Conservation (phyloP, 148 eudicot species). For the Diospyros lotus region DNA sequence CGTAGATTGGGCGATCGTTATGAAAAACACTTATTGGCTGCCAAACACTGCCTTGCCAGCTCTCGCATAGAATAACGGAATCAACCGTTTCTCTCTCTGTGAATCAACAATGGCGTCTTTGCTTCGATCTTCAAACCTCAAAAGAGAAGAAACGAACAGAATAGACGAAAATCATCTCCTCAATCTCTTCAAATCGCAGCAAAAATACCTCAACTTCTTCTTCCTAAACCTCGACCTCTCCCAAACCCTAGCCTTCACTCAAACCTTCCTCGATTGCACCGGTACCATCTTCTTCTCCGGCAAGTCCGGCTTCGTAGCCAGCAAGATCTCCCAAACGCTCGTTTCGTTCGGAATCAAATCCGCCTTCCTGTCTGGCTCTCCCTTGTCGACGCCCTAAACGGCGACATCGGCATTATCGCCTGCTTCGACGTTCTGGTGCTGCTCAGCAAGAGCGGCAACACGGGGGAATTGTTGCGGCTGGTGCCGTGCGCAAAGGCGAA, state of each 20-base stretch:
- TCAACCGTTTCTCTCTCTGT: conserved; percentile 3
- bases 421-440: conserved; percentile 53
- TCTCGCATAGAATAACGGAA: conserved; percentile 12
- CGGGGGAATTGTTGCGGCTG: conserved; percentile 64
- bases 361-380: conserved; percentile 42
- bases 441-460: conserved; percentile 80
- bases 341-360: conserved; percentile 71
- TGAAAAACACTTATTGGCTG: background rate
- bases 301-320: conserved; percentile 89
- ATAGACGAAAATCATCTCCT: conserved; percentile 32
- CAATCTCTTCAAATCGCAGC: conserved; percentile 81
- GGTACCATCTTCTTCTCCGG: conserved; percentile 91
- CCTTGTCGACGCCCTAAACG: conserved; percentile 88
- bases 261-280: conserved; percentile 47
- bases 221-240: conserved; percentile 65
- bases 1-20: too few species aligned
- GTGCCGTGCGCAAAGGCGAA: conserved; percentile 88
- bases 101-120: conserved; percentile 34
- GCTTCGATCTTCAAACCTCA: conserved; percentile 11
- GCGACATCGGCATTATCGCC: conserved; percentile 73
- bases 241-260: conserved; percentile 71
- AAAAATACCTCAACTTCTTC: conserved; percentile 69
- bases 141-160: background rate
- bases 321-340: conserved; percentile 87
- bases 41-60: background rate